Evolutionary conservation across 345 rosid species (phyloP).

Genomic region (Brassica nigra): DNA sequence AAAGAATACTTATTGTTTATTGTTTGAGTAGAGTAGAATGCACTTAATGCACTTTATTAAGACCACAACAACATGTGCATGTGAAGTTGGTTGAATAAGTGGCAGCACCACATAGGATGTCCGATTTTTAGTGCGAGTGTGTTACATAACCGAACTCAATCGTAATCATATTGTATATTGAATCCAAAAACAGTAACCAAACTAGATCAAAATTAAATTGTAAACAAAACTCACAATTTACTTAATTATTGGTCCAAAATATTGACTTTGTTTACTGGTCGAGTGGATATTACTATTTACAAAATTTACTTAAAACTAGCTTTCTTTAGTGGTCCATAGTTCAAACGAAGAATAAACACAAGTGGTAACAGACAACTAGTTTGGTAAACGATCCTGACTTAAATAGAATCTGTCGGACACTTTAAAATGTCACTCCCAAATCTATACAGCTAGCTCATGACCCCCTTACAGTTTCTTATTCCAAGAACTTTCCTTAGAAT

Average conservation of each 20-base stretch:
- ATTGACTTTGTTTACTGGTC: not conserved
- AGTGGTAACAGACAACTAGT: conserved; percentile 32
- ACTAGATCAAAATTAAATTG: not conserved
- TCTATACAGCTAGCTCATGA: conserved; percentile 36
- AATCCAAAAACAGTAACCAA: not conserved
- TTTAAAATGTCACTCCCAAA: conserved; percentile 18
- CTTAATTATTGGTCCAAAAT: not conserved
- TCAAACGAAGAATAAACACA: conserved; percentile 25
- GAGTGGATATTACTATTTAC: not conserved
- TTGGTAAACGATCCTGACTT: conserved; percentile 12
- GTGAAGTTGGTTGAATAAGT: conserved; percentile 32
- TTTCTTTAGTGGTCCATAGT: conserved; percentile 35
- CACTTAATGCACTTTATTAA: conserved; percentile 23
- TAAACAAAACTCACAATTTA: not conserved
- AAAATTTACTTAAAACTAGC: not conserved
- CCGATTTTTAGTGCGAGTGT: conserved; percentile 23
- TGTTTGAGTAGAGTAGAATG: not conserved
- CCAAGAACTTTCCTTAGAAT: conserved; percentile 25
- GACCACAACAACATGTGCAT: conserved; percentile 35
- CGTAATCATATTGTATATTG: not conserved
- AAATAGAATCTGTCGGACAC: conserved; percentile 29
- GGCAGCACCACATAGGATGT: conserved; percentile 37
- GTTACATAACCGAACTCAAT: conserved; percentile 16
- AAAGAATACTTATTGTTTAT: conserved; percentile 29
- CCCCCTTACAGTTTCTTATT: conserved; percentile 32